phyloP scores from a whole-genome alignment of 139 green algal species.

The Pleodorina starrii region DNA sequence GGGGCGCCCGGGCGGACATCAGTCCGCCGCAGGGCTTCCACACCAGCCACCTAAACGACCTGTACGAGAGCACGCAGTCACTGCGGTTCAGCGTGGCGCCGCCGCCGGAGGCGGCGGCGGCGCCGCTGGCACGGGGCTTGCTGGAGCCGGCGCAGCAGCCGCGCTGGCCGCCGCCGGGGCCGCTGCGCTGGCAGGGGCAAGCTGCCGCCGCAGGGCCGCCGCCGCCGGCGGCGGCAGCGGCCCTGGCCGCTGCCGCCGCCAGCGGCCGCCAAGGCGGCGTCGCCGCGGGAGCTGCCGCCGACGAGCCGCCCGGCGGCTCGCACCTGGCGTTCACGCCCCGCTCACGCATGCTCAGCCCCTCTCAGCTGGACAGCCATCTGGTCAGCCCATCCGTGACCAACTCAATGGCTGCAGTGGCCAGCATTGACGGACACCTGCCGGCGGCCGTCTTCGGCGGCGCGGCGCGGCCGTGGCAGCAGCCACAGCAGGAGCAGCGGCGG shows the following conservation, averaged over 20 bases:
- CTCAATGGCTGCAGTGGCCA: neutral
- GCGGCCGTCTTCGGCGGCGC: neutral
- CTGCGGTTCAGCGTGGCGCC: neutral
- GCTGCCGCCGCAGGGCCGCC: no score
- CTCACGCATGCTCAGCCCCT: constrained; percentile 29
- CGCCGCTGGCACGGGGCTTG: neutral
- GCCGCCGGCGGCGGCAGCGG: no score
- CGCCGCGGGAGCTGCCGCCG: no score
- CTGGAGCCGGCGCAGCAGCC: neutral
- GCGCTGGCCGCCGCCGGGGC: neutral
- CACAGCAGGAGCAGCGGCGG: neutral
- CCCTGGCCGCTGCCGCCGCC: no score
- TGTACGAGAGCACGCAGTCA: constrained; percentile 15
- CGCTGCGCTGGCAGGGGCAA: neutral
- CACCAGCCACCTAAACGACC: constrained; percentile 6
- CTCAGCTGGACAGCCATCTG: constrained; percentile 10
- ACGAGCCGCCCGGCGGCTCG: no score
- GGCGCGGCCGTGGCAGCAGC: neutral
- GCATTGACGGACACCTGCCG: neutral
- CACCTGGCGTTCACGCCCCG: neutral
- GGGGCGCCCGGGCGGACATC: neutral
- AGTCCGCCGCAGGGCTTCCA: neutral
- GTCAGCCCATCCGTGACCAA: constrained; percentile 5
- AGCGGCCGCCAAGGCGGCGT: no score
- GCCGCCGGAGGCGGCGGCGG: neutral